These are phyloP conservation scores for Xylariaceae sp. DNA, from an alignment of 2,329 filamentous ascomycete species.

Conservation along the genomic window DNA sequence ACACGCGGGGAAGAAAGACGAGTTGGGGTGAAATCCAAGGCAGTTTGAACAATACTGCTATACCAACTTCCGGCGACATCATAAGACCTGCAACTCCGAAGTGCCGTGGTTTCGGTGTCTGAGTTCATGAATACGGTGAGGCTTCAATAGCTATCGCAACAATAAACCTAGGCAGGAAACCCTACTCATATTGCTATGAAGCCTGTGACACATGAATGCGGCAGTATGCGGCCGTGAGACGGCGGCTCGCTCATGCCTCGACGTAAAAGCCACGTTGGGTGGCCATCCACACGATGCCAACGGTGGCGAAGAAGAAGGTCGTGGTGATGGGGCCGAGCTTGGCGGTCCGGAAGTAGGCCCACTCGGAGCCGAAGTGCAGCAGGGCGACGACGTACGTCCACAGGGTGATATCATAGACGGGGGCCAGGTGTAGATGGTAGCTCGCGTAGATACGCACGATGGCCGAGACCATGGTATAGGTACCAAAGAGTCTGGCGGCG, in stretches of 20 bases:
- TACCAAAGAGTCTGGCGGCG: constrained; percentile 73
- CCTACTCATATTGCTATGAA: too few relatives aligned
- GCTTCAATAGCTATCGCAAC: too few relatives aligned
- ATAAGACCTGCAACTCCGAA: too few relatives aligned
- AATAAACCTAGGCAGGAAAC: too few relatives aligned
- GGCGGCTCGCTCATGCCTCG: constrained; percentile 23
- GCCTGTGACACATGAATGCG: not conserved
- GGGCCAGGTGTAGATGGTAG: constrained; percentile 66
- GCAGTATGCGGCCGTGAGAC: too few relatives aligned
- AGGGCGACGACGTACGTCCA: constrained; percentile 77
- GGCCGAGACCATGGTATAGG: constrained; percentile 75
- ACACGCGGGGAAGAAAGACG: too few relatives aligned
- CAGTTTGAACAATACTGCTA: too few relatives aligned
- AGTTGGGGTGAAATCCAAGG: too few relatives aligned
- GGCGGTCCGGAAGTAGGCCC: constrained; percentile 70
- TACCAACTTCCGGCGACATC: too few relatives aligned
- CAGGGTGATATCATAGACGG: constrained; percentile 71
- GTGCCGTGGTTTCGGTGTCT: too few relatives aligned
- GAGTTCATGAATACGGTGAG: too few relatives aligned
- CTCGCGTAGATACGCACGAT: constrained; percentile 76
- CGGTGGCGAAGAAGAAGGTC: constrained; percentile 44
- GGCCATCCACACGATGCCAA: constrained; percentile 53
- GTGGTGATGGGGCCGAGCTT: constrained; percentile 53
- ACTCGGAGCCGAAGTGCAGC: constrained; percentile 72
- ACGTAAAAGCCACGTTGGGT: constrained; percentile 66